These are phyloP conservation scores for Chalara sp. DNA, from an alignment of 2,329 filamentous ascomycete species.

Conservation along the genomic window DNA sequence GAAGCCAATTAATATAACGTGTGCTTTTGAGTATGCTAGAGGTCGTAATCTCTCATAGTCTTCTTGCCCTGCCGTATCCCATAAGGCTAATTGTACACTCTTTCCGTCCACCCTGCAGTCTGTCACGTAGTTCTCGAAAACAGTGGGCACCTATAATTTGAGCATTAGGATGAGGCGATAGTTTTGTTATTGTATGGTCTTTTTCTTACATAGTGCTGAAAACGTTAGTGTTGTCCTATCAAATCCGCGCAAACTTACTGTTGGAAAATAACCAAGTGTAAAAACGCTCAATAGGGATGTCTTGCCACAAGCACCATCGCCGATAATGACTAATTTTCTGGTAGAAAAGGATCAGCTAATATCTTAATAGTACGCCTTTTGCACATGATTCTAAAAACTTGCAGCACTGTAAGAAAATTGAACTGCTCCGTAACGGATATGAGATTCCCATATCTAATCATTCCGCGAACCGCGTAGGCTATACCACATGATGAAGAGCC, in stretches of 20 bases:
- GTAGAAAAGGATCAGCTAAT: too few species aligned
- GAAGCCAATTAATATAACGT: conserved; percentile 95
- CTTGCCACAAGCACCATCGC: conserved; percentile 96
- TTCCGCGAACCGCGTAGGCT: too few species aligned
- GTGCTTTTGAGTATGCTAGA: conserved; percentile 92
- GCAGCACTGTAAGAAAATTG: too few species aligned
- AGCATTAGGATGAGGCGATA: conserved; percentile 32
- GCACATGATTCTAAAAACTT: too few species aligned
- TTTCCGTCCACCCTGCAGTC: conserved; percentile 98
- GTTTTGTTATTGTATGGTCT: too few species aligned
- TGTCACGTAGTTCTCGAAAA: conserved; percentile 99
- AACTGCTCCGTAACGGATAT: too few species aligned
- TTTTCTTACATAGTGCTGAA: conserved; percentile 42
- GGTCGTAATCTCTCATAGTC: conserved; percentile 95
- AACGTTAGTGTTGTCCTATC: conserved; percentile 23
- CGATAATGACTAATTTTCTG: conserved; percentile 95
- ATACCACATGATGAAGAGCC: too few species aligned
- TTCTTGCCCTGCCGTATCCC: conserved; percentile 99
- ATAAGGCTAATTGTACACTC: conserved; percentile 94
- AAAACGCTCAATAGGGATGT: conserved; percentile 96
- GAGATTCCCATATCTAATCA: too few species aligned
- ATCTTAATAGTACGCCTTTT: too few species aligned
- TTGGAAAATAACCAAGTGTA: conserved; percentile 95
- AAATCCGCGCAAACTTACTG: conserved; percentile 53
- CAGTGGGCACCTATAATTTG: conserved; percentile 70